Base-by-base conservation (phyloP, 1,139 yeast genomes). In the Suhomyces maxii region DNA sequence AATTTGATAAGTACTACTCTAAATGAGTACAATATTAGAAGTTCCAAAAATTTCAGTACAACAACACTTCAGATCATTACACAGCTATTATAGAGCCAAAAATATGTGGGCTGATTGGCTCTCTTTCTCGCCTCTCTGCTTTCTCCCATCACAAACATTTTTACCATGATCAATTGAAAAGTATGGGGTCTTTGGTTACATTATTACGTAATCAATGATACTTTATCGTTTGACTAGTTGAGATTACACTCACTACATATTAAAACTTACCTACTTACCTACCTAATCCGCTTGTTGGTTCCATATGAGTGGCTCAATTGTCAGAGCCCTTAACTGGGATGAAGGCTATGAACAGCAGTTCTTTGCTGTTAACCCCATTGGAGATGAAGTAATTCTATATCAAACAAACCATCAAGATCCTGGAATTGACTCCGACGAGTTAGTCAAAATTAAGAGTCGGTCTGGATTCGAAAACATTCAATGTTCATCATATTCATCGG, bases 391-490 rank as follows among this genome's bases (percentile, higher is more conserved):
- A 2, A 62, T 80, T 0, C 64, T 85, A 2, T 83, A 84, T 61
- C 81, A 80, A 52, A 80, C 89, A 2, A 65, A 71, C 48, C 74
- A 68, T 51, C 68, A 69, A 34, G 71, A 69, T 41, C 69, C 72
- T 3, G 63, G 63, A 8, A 47, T 58, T 0, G 76, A 69, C 44
- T 56, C 72, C 18, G 65, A 67, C 48, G 71, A 69, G 10, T 71
- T 85, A 26, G 55, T 68, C 14, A 83, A 80, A 53, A 54, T 81
- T 25, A 66, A 67, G 45, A 79, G 82, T 23, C 71, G 84, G 42
- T 72, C 79, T 32, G 93, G 90, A 9, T 84, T 88, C 57, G 89
- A 84, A 43, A 80, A 80, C 49, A 82, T 89, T 42, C 88, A 84
- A 51, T 84, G 93, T 59, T 70, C 84, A 45, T 83, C 87, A 34